Conservation (phyloP, 495 filamentous ascomycete species). For the Aspergillus indologenus region DNA sequence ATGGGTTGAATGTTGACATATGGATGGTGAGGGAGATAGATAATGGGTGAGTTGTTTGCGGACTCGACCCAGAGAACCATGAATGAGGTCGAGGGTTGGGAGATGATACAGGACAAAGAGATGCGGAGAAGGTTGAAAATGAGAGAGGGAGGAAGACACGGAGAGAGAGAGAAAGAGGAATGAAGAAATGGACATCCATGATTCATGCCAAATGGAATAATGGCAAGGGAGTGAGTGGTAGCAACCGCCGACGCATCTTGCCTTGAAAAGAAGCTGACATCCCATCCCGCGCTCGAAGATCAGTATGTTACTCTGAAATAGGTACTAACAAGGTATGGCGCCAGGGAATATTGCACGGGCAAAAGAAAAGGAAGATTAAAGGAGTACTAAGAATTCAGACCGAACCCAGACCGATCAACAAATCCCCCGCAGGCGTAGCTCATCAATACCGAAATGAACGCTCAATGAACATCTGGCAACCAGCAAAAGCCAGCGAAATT, state of each 20-base stretch:
- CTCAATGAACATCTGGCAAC: constrained; percentile 25
- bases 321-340: constrained; percentile 15
- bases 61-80: not conserved
- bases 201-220: not conserved
- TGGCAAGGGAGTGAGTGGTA: not conserved
- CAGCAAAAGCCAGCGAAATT: constrained; percentile 13
- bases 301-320: constrained; percentile 11
- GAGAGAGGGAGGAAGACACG: not conserved
- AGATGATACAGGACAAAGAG: not conserved
- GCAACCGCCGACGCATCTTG: not conserved
- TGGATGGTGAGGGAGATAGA: not conserved
- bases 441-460: constrained; percentile 27
- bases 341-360: constrained; percentile 22
- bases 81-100: not conserved
- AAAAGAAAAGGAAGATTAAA: constrained; percentile 19
- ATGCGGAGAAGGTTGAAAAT: not conserved
- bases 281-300: constrained; percentile 4
- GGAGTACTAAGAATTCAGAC: constrained; percentile 22
- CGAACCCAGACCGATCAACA: constrained; percentile 16
- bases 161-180: not conserved
- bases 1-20: not conserved
- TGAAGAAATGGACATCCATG: not conserved
- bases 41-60: not conserved
- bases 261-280: not conserved
- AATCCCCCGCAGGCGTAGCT: constrained; percentile 23